Conservation (phyloP, 225 moss, liverwort and hornwort species). For the Physcomitrellopsis africana region DNA sequence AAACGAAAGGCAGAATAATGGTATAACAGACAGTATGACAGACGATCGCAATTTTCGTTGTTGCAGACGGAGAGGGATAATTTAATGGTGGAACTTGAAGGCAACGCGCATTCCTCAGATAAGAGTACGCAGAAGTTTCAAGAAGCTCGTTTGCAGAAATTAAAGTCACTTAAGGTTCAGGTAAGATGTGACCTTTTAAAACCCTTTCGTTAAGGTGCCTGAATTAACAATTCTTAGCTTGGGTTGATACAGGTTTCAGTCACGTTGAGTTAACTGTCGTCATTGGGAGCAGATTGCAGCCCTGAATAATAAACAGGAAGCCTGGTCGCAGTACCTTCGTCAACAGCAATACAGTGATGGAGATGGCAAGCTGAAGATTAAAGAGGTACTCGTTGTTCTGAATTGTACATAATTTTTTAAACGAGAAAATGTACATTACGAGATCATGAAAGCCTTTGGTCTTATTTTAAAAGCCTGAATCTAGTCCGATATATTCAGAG, state of each 20-base stretch:
- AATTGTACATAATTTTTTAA: background rate
- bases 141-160: constrained; percentile 53
- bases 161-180: constrained; percentile 70
- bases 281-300: constrained; percentile 51
- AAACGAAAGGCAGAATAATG: background rate
- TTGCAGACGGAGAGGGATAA: constrained; percentile 68
- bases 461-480: background rate
- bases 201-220: constrained; percentile 35
- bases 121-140: constrained; percentile 63
- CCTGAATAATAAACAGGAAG: constrained; percentile 58
- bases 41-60: constrained; percentile 23
- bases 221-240: constrained; percentile 29
- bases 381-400: constrained; percentile 51
- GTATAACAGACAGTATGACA: background rate
- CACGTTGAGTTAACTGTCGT: constrained; percentile 47
- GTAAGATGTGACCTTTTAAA: constrained; percentile 43
- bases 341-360: constrained; percentile 45
- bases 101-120: constrained; percentile 57
- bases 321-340: constrained; percentile 61
- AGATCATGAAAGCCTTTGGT: constrained; percentile 1
- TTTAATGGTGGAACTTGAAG: constrained; percentile 63
- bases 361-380: constrained; percentile 64
- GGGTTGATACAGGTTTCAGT: constrained; percentile 46
- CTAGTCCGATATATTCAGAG: background rate
- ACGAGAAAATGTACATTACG: background rate